phyloP scores from a whole-genome alignment of 2,329 filamentous ascomycete genomes.

The Penicillium sp. region DNA sequence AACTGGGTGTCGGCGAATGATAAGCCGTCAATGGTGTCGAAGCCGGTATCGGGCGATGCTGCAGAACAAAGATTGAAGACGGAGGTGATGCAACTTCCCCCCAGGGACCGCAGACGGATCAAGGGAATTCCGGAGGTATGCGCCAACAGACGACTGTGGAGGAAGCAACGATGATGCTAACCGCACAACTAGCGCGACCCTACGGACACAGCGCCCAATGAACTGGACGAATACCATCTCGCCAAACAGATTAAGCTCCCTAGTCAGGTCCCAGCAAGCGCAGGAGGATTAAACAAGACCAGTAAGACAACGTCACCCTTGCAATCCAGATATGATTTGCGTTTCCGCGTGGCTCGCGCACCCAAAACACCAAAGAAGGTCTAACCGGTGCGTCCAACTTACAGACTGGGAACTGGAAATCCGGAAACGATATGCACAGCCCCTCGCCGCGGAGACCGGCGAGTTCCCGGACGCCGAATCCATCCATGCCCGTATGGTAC shows the following conservation, averaged over 20 bases:
- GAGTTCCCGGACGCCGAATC: constrained; percentile 61
- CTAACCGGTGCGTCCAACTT: constrained; percentile 16
- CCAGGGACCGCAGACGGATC: constrained; percentile 58
- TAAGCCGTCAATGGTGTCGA: constrained; percentile 49
- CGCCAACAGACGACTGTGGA: constrained; percentile 1
- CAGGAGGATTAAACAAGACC: constrained; percentile 74
- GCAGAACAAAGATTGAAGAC: constrained; percentile 62
- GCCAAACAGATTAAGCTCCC: constrained; percentile 52
- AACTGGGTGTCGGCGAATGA: constrained; percentile 63
- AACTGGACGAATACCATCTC: constrained; percentile 45
- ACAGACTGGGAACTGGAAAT: constrained; percentile 64
- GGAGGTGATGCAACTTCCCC: constrained; percentile 62
- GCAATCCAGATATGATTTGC: constrained; percentile 5
- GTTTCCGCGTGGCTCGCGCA: constrained; percentile 6
- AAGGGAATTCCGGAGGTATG: constrained; percentile 54
- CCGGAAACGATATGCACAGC: constrained; percentile 61
- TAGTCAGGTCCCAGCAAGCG: constrained; percentile 65
- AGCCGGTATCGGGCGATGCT: constrained; percentile 57
- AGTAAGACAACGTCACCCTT: constrained; percentile 51
- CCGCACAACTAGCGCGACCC: constrained; percentile 34
- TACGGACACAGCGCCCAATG: constrained; percentile 30
- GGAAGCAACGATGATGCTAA: constrained; percentile 11
- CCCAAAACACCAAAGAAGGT: background rate
- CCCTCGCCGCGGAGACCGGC: constrained; percentile 59
- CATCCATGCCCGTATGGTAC: constrained; percentile 59